Evolutionary conservation across 164 flowering plant genomes (phyloP).

Genomic region (Umbellularia californica): DNA sequence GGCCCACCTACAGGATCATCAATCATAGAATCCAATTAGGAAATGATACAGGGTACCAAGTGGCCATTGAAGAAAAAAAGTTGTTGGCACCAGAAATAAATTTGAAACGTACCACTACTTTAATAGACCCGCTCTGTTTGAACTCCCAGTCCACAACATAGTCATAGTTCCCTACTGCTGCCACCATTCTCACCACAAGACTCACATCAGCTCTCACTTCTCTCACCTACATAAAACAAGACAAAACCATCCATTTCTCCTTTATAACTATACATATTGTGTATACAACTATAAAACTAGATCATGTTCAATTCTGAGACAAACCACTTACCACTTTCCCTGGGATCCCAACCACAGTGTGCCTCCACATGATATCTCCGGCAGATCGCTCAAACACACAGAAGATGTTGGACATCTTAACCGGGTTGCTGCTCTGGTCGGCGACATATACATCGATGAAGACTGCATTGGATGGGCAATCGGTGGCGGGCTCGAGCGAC

Average conservation of each 20-base stretch:
- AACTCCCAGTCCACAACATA: conserved; percentile 58
- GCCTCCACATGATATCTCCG: conserved; percentile 52
- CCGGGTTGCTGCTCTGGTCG: conserved; percentile 29
- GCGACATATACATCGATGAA: conserved; percentile 37
- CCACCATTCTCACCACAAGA: conserved; percentile 46
- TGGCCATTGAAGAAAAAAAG: background rate
- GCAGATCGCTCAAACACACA: conserved; percentile 47
- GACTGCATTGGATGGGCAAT: conserved; percentile 41
- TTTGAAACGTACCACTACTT: conserved; percentile 35
- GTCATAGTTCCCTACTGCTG: conserved; percentile 54
- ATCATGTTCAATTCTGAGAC: background rate
- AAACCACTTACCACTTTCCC: conserved; percentile 31
- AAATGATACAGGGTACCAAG: background rate
- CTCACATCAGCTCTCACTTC: conserved; percentile 37
- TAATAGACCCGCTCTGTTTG: conserved; percentile 45
- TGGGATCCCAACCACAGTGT: conserved; percentile 38
- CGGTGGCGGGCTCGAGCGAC: conserved; percentile 33
- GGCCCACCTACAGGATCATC: conserved; percentile 35
- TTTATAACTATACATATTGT: background rate
- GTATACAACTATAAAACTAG: background rate
- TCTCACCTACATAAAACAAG: conserved; percentile 26
- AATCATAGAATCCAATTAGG: background rate
- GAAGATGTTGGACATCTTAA: conserved; percentile 19
- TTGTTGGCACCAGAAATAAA: background rate
- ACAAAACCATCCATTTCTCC: background rate